Evolutionary conservation across 805 yeast species (phyloP).

Genomic region (Candida multigemmis): DNA sequence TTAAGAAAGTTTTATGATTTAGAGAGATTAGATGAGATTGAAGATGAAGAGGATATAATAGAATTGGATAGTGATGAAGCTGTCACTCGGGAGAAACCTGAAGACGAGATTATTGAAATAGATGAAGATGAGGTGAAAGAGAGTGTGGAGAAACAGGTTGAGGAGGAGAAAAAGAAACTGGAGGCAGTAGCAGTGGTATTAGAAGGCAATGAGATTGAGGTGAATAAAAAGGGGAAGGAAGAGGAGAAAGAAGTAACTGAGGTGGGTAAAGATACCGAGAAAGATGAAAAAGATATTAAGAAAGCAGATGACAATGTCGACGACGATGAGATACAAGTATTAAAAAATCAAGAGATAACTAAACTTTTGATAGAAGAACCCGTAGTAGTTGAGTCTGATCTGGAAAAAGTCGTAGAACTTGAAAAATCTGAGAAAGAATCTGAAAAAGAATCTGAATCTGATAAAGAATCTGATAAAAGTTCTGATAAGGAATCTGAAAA

Average conservation of each 20-base stretch:
- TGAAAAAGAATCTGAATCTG: too few relatives aligned
- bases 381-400: constrained; percentile 1
- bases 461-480: too few relatives aligned
- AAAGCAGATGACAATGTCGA: constrained; percentile 4
- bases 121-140: constrained; percentile 6
- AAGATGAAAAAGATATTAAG: constrained; percentile 2
- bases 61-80: constrained; percentile 3
- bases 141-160: constrained; percentile 7
- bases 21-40: constrained; percentile 48
- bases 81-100: constrained; percentile 2
- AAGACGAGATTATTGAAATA: constrained; percentile 4
- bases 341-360: constrained; percentile 3
- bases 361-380: constrained; percentile 3
- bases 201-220: constrained; percentile 6
- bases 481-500: too few relatives aligned
- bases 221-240: constrained; percentile 4
- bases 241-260: constrained; percentile 5
- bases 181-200: constrained; percentile 8
- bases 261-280: constrained; percentile 3
- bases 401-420: too few relatives aligned
- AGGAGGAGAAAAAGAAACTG: constrained; percentile 7
- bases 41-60: constrained; percentile 13
- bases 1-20: constrained; percentile 47
- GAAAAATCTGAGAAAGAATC: too few relatives aligned
- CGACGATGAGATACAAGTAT: constrained; percentile 3